phyloP scores from a whole-genome alignment of 2,329 filamentous ascomycete species.

The Colletotrichum paranaense region DNA sequence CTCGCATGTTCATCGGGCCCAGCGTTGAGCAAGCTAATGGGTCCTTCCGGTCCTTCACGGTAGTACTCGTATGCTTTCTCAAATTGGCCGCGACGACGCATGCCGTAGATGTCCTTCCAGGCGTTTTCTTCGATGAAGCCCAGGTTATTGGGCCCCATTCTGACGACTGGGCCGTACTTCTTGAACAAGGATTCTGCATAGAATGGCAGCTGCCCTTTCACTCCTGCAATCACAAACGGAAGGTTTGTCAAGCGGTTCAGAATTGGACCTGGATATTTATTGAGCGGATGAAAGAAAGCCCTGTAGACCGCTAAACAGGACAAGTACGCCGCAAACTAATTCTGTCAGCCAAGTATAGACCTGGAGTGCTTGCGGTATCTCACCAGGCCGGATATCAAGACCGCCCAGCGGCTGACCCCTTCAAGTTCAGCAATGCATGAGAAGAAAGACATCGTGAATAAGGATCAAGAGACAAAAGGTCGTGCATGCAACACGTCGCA shows the following conservation, averaged over 20 bases:
- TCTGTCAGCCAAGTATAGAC: not conserved
- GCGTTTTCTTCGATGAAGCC: constrained; percentile 48
- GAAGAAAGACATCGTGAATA: too few relatives aligned
- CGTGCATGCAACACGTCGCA: too few relatives aligned
- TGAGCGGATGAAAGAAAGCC: constrained; percentile 46
- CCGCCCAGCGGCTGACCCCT: too few relatives aligned
- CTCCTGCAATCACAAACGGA: not conserved
- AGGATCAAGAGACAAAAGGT: too few relatives aligned
- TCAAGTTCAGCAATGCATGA: too few relatives aligned
- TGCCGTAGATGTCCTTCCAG: constrained; percentile 54
- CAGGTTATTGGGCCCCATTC: constrained; percentile 51
- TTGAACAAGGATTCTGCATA: not conserved
- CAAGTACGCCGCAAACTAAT: not conserved
- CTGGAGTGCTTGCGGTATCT: too few relatives aligned
- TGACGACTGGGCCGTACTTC: constrained; percentile 48
- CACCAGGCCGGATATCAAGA: too few relatives aligned
- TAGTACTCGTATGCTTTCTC: not conserved
- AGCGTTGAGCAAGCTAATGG: not conserved
- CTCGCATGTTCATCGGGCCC: constrained; percentile 32
- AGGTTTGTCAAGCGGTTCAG: not conserved
- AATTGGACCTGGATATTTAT: constrained; percentile 43
- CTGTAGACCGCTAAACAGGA: constrained; percentile 40
- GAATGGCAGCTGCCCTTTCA: not conserved
- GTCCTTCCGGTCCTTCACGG: not conserved
- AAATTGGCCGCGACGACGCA: not conserved